Evolutionary conservation across 208 protist species (phyloP).

Genomic region (Acanthamoeba royreba): DNA sequence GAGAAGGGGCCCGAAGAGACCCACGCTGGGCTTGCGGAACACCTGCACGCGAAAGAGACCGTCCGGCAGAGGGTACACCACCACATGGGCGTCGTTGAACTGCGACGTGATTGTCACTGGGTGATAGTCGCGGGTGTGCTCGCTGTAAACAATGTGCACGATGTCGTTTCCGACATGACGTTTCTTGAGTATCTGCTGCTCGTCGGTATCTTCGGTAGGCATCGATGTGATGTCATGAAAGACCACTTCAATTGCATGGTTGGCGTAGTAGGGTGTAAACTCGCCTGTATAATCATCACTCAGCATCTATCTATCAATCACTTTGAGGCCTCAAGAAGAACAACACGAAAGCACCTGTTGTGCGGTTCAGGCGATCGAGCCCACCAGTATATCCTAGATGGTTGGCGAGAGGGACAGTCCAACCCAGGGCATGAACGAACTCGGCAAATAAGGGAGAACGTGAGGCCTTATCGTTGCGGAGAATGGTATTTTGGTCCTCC

Average conservation of each 20-base stretch:
- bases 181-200: constrained; percentile 73
- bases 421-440: constrained; percentile 75
- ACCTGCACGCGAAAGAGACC: constrained; percentile 76
- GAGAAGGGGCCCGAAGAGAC: constrained; percentile 75
- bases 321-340: no score
- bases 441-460: constrained; percentile 61
- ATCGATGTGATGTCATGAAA: constrained; percentile 79
- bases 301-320: no score
- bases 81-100: constrained; percentile 28
- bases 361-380: constrained; percentile 60
- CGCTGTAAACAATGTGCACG: constrained; percentile 86
- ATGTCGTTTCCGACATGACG: constrained; percentile 82
- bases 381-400: constrained; percentile 78
- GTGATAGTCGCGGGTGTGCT: constrained; percentile 50
- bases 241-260: constrained; percentile 70
- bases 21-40: constrained; percentile 51
- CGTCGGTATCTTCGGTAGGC: constrained; percentile 65
- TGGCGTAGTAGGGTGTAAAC: constrained; percentile 69
- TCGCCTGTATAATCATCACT: background rate
- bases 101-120: background rate
- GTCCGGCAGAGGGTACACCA: constrained; percentile 80
- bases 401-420: constrained; percentile 62
- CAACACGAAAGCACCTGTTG: constrained; percentile 33
- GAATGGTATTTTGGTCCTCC: constrained; percentile 73
- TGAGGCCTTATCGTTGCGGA: constrained; percentile 62